Conservation (phyloP, 176 grass and related monocot species). For the Oryza brachyantha region DNA sequence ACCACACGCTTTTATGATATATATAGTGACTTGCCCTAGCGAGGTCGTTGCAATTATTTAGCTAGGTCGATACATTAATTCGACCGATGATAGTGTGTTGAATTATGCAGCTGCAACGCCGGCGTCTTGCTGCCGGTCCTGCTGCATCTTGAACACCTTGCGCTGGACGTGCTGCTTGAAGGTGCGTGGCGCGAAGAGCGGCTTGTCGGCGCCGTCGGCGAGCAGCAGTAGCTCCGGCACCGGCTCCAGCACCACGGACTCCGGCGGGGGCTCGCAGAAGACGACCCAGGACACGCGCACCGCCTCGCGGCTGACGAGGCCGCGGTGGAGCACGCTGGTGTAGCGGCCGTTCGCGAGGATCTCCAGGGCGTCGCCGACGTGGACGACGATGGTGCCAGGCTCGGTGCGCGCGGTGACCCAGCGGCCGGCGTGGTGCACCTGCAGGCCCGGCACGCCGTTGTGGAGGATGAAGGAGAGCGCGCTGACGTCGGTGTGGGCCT, state of each 20-base stretch:
- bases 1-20: too few relatives aligned
- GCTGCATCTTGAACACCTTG: slow-evolving; percentile 80
- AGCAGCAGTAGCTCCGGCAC: slow-evolving; percentile 56
- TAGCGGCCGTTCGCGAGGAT: slow-evolving; percentile 81
- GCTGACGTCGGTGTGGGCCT: slow-evolving; percentile 90
- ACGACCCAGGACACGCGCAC: slow-evolving; percentile 89
- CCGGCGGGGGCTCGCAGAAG: slow-evolving; percentile 82
- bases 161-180: slow-evolving; percentile 72
- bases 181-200: slow-evolving; percentile 61
- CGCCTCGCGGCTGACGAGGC: slow-evolving; percentile 72
- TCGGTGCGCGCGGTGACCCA: slow-evolving; percentile 72
- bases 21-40: too few relatives aligned
- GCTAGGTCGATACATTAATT: too few relatives aligned
- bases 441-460: slow-evolving; percentile 82
- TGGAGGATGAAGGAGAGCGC: slow-evolving; percentile 89
- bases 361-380: slow-evolving; percentile 89
- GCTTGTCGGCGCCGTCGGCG: neutral
- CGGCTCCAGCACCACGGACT: slow-evolving; percentile 57
- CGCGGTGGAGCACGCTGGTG: slow-evolving; percentile 94
- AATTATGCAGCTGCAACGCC: neutral
- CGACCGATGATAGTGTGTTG: too few relatives aligned
- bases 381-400: slow-evolving; percentile 62
- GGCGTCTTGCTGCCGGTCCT: neutral
- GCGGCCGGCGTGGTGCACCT: slow-evolving; percentile 46
- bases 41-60: too few relatives aligned